A percentile compares a stretch with the other conserved stretches of the same genome.
Evolutionary conservation across 2,329 filamentous ascomycete species (phyloP).

Genomic region (Monosporascus sp.): DNA sequence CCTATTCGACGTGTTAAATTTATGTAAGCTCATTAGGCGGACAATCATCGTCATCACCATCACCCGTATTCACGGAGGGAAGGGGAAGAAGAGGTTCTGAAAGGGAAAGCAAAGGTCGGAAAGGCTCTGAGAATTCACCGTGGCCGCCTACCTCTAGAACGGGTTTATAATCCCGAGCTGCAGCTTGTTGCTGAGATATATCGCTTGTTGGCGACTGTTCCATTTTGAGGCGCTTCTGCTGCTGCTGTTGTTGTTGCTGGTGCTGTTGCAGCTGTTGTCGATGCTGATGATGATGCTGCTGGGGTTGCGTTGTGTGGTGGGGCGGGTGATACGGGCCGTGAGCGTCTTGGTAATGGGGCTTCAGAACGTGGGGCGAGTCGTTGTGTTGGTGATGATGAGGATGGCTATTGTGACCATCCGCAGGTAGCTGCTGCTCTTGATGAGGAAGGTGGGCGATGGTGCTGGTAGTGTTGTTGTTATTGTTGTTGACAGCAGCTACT

Average conservation of each 20-base stretch:
- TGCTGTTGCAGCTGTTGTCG: constrained; percentile 11
- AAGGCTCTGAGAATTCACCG: neutral
- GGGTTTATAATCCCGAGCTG: constrained; percentile 54
- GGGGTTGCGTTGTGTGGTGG: constrained; percentile 7
- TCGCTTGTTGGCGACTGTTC: constrained; percentile 33
- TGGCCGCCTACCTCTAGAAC: constrained; percentile 44
- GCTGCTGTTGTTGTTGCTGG: constrained; percentile 4
- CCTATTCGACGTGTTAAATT: constrained; percentile 46
- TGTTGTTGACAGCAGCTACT: constrained; percentile 10
- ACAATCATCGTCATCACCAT: neutral
- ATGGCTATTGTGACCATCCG: constrained; percentile 4
- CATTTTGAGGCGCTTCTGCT: constrained; percentile 28
- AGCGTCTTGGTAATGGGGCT: constrained; percentile 7
- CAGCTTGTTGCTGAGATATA: constrained; percentile 53
- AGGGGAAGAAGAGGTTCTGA: neutral
- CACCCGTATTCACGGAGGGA: neutral
- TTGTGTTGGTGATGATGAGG: constrained; percentile 19
- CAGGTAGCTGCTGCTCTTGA: constrained; percentile 8
- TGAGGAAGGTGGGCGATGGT: neutral
- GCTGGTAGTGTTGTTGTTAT: constrained; percentile 7
- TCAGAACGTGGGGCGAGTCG: constrained; percentile 8
- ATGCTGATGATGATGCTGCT: constrained; percentile 5
- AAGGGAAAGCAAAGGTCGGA: constrained; percentile 1
- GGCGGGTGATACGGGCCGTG: constrained; percentile 7
- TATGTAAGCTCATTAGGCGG: constrained; percentile 11